Percentiles rank a stretch among this genome's conserved stretches.
These are phyloP conservation scores for Chaetomidium leptoderma DNA, from an alignment of 495 filamentous ascomycete genomes.

Conservation along the genomic window DNA sequence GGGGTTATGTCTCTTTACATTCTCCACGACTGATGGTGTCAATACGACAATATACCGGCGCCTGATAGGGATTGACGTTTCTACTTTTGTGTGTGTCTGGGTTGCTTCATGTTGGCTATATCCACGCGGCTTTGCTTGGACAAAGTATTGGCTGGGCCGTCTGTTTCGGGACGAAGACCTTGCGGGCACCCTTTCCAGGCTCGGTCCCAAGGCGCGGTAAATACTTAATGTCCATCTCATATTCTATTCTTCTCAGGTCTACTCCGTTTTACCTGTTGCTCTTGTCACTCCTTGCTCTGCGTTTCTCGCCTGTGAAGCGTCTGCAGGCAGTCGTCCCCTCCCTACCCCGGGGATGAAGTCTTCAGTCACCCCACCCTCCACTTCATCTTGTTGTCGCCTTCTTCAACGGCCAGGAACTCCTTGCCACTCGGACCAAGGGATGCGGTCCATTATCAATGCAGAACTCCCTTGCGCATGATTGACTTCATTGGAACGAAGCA, in stretches of 20 bases:
- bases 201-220: neutral
- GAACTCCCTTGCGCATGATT: too few species aligned
- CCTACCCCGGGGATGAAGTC: too few species aligned
- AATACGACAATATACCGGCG: constrained; percentile 9
- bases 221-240: neutral
- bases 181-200: neutral
- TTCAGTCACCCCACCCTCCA: too few species aligned
- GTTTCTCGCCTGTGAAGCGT: too few species aligned
- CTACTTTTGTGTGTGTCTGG: constrained; percentile 9
- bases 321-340: too few species aligned
- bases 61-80: constrained; percentile 23
- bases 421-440: too few species aligned
- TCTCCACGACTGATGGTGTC: constrained; percentile 24
- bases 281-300: too few species aligned
- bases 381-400: too few species aligned
- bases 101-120: constrained; percentile 5
- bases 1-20: neutral
- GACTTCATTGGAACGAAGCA: too few species aligned
- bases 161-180: neutral
- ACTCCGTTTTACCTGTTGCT: neutral
- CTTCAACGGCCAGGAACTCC: too few species aligned
- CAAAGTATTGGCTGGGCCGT: neutral
- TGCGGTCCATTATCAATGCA: too few species aligned
- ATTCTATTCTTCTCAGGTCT: neutral
- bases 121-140: constrained; percentile 3